Evolutionary conservation across 768 basidiomycete genomes (phyloP), one percentile per base, ranked within the genome.

Genomic region (Suillus tomentosus): DNA sequence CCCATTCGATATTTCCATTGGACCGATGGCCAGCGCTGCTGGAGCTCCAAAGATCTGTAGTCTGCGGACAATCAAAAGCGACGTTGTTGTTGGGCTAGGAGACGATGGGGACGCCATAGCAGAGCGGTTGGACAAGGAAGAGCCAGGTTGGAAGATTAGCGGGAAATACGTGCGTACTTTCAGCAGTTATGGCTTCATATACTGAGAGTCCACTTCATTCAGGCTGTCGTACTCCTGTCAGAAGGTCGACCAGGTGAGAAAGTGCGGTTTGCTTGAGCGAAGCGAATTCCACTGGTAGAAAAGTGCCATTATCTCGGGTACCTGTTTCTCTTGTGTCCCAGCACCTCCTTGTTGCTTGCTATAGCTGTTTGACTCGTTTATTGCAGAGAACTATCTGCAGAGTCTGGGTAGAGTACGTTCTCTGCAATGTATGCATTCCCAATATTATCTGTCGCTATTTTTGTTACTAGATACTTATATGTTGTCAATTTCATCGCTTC

Each of bases 71-170:
- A 88, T 98, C 80, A 98, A 98, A 80, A 92, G 90, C 66, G 96
- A 98, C 70, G 95, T 97, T 50, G 95, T 98, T 3, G 95, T 96
- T 50, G 93, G 93, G 7, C 79, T 94, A 34, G 91, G 90, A 42
- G 73, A 81, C 9, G 77, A 89, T 13, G 88, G 89, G 3, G 90
- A 93, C 67, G 79, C 79, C 53, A 77, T 87, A 43, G 93, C 92
- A 3, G 90, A 93, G 74, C 83, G 81, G 63, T 80, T 97, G n/a
- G 93, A 96, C 75, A 81, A 90, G 70, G 82, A 84, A 34, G 94
- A 97, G 72, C 87, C 91, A 19, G 96, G 96, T 58, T 98, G 96
- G 96, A 96, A 95, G 81, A 96, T 97, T 71, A 93, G 92, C 58
- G 95, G 95, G 55, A 95, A 96, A 93, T 96, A 95, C 72, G 94